Base-by-base conservation (phyloP, 2,329 filamentous ascomycete genomes). In the Talaromyces amestolkiae region DNA sequence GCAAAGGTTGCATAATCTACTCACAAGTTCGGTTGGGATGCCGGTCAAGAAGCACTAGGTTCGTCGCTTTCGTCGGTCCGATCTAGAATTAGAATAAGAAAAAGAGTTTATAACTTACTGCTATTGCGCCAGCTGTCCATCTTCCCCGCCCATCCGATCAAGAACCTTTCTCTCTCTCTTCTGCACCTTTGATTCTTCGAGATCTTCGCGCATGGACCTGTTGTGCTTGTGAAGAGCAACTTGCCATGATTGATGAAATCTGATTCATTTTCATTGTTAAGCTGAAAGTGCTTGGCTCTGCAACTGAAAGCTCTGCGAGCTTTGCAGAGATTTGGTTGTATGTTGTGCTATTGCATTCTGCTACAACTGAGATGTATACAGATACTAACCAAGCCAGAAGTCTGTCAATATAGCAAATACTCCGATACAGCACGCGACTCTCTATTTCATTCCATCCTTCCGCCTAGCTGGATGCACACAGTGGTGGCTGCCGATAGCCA, bases 91-190 rank as follows among this genome's bases (percentile, higher is more conserved):
- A 45, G 51, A 63, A 58, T 41, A 31, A 19, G 31, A 35, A 63
- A 39, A 24, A 56, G 15, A 45, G n/a, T 47, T 56, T 59, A 64
- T 66, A 59, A 59, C 56, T 31, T 27, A 41, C 53, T 58, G 45
- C 45, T 59, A 37, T 45, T 66, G 64, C 58, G 35, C 64, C 59
- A 27, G 60, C 39, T 37, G 35, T 62, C 49, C 47, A 51, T 45
- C 64, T 63, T 60, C 64, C 54, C 64, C 64, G 51, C 60, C 63
- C 60, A 66, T 51, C 43, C 51, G 43, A 58, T 41, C 35, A 51
- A 43, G 53, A 51, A 58, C n/a, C 19, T 43, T 56, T 19, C 27
- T 43, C 19, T 58, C 51, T 45, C 9, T 39, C 3, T 33, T 33
- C 37, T 45, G 17, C 24, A 58, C 11, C 11, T 37, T 39, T 56